Percentiles rank a stretch among this genome's conserved stretches.
Conservation (phyloP, 441 rosid species). For the Metrosideros polymorpha region DNA sequence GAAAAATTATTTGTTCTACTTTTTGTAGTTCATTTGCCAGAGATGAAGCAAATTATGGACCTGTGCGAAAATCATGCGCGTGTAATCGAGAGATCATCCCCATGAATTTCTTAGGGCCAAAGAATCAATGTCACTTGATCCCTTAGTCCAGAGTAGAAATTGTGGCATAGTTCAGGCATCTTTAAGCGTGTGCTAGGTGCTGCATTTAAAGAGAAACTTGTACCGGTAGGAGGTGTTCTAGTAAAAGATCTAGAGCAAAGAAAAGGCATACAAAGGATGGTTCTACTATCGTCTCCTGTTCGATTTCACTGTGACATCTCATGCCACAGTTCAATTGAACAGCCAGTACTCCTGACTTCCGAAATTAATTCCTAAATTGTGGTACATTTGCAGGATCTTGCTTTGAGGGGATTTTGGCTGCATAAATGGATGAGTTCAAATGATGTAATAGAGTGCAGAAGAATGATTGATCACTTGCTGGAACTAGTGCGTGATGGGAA, state of each 20-base stretch:
- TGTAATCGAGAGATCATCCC: neutral
- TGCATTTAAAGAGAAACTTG: neutral
- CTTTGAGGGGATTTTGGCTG: conserved; percentile 85
- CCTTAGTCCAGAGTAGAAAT: neutral
- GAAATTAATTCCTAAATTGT: neutral
- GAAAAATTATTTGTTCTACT: neutral
- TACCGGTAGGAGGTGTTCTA: neutral
- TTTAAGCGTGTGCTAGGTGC: neutral
- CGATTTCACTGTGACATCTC: neutral
- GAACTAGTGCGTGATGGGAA: conserved; percentile 45
- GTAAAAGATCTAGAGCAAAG: neutral
- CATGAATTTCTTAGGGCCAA: neutral
- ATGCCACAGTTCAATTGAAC: neutral
- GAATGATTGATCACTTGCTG: conserved; percentile 69
- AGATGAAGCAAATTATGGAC: neutral
- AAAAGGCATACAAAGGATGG: neutral
- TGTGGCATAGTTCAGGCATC: neutral
- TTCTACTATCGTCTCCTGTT: neutral
- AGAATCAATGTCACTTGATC: neutral
- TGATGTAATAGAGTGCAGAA: conserved; percentile 55
- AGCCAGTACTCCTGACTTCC: neutral
- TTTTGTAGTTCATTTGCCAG: neutral
- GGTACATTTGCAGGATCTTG: conserved; percentile 42
- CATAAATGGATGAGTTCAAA: conserved; percentile 63
- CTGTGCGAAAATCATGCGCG: neutral